phyloP scores from a whole-genome alignment of 2,329 filamentous ascomycete species.

The Monosporascus sp. region DNA sequence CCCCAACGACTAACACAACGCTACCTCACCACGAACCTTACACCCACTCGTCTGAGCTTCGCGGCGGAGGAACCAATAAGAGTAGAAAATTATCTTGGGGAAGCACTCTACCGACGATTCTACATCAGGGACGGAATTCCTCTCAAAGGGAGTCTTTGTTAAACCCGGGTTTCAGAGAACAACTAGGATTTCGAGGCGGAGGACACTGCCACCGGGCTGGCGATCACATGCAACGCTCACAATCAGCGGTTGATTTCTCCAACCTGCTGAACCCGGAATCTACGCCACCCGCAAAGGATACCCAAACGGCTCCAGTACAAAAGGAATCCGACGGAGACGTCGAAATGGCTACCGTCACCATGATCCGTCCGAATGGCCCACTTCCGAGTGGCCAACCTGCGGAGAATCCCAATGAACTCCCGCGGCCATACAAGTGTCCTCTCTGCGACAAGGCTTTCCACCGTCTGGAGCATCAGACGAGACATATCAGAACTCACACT shows the following conservation, averaged over 20 bases:
- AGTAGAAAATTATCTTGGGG: background rate
- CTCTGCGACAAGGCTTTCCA: constrained; percentile 98
- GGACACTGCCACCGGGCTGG: constrained; percentile 27
- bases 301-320: constrained; percentile 23
- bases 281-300: constrained; percentile 27
- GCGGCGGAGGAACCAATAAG: background rate
- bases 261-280: constrained; percentile 66
- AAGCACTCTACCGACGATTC: background rate
- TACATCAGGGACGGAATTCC: too few species aligned
- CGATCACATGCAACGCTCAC: constrained; percentile 71
- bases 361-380: constrained; percentile 58
- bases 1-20: constrained; percentile 4
- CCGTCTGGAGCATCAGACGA: constrained; percentile 86
- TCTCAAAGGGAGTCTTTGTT: too few species aligned
- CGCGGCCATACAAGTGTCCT: constrained; percentile 96
- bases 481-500: constrained; percentile 93
- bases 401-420: constrained; percentile 66
- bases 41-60: background rate
- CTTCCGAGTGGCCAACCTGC: constrained; percentile 56
- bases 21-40: background rate
- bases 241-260: constrained; percentile 69
- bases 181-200: constrained; percentile 8
- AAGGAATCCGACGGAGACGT: constrained; percentile 30
- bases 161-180: background rate
- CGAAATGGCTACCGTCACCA: constrained; percentile 50